phyloP scores from a whole-genome alignment of 352 stramenopile genomes.

The Aphanomyces euteiches region DNA sequence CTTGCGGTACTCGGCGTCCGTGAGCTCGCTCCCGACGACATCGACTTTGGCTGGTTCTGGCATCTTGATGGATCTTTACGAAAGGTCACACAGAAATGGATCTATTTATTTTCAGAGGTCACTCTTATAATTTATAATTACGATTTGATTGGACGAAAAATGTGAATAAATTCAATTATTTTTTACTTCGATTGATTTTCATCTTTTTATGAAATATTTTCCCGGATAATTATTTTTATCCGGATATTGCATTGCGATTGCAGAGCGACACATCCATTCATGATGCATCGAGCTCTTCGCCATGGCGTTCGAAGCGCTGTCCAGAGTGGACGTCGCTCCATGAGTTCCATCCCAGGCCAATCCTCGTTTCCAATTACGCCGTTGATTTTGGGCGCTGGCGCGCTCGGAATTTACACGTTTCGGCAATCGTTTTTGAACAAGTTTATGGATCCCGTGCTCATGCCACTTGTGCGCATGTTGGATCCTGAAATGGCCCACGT shows the following conservation, averaged over 20 bases:
- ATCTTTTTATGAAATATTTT: too few relatives aligned
- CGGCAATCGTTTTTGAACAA: conserved; percentile 62
- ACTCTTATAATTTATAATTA: too few relatives aligned
- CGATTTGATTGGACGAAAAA: too few relatives aligned
- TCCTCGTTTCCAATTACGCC: conserved; percentile 2
- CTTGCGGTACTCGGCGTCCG: conserved; percentile 77
- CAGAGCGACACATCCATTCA: background rate
- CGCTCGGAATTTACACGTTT: conserved; percentile 16
- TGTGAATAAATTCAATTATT: too few relatives aligned
- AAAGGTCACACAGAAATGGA: conserved; percentile 36
- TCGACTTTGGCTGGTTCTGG: conserved; percentile 51
- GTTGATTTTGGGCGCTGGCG: conserved; percentile 8
- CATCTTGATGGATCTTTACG: conserved; percentile 39
- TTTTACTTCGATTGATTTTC: too few relatives aligned
- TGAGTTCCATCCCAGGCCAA: conserved; percentile 24
- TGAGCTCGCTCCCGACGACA: conserved; percentile 43
- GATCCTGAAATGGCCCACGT: conserved; percentile 85
- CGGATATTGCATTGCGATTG: too few relatives aligned
- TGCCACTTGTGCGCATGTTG: conserved; percentile 73
- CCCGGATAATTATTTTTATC: too few relatives aligned
- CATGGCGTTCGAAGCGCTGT: background rate
- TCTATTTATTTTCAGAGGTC: too few relatives aligned
- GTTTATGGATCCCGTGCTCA: conserved; percentile 64
- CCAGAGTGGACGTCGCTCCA: background rate
- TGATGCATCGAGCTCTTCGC: background rate